Percentiles rank a stretch among this genome's conserved stretches.
Conservation (phyloP, 441 rosid species). For the Dalechampia spathulata region DNA sequence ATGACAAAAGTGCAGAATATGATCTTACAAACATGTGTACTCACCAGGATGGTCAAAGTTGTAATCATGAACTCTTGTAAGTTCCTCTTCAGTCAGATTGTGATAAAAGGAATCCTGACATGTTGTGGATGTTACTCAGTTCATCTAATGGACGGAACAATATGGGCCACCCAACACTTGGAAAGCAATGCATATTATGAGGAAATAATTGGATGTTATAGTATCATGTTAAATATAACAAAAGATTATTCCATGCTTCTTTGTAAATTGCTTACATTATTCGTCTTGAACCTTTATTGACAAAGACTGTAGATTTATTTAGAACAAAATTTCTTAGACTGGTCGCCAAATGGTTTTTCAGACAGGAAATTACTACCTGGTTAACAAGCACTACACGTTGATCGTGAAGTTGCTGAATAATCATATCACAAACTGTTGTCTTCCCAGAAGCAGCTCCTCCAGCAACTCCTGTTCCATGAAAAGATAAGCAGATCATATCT, state of each 20-base stretch:
- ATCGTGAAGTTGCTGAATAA: slow-evolving; percentile 97
- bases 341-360: not conserved
- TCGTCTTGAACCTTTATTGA: not conserved
- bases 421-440: slow-evolving; percentile 98
- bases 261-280: not conserved
- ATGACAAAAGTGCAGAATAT: too few species aligned
- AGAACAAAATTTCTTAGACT: not conserved
- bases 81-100: slow-evolving; percentile 82
- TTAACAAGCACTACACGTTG: slow-evolving; percentile 96
- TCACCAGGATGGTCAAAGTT: slow-evolving; percentile 99
- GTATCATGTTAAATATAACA: too few species aligned
- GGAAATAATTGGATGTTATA: too few species aligned
- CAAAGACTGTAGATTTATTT: not conserved
- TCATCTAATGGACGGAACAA: not conserved
- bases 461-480: slow-evolving; percentile 67
- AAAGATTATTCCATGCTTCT: not conserved
- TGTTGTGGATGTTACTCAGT: slow-evolving; percentile 15
- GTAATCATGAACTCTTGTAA: slow-evolving; percentile 81
- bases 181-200: not conserved
- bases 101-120: slow-evolving; percentile 98
- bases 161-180: not conserved
- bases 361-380: slow-evolving; percentile 44
- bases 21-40: slow-evolving; percentile 29
- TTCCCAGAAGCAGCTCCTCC: slow-evolving; percentile 99
- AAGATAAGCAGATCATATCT: slow-evolving; percentile 8